Evolutionary conservation across 1,284 basidiomycete species (phyloP).

Genomic region (Cryptococcus hybrid): DNA sequence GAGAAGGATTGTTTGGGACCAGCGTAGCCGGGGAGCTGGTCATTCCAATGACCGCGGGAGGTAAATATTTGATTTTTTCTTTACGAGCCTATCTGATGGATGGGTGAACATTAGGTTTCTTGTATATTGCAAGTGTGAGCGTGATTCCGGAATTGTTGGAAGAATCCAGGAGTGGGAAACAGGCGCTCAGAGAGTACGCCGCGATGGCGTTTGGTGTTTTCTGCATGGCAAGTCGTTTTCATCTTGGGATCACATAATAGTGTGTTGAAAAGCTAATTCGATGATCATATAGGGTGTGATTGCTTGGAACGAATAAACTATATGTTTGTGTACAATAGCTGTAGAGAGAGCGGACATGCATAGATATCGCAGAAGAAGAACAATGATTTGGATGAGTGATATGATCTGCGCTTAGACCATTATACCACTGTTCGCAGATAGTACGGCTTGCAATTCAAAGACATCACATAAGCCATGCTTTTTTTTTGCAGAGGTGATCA

Average conservation of each 20-base stretch:
- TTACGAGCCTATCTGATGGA: not conserved
- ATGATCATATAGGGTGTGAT: constrained; percentile 38
- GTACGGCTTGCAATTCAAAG: too few species aligned
- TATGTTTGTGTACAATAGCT: not conserved
- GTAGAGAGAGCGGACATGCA: too few species aligned
- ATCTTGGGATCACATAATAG: not conserved
- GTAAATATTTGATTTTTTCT: constrained; percentile 46
- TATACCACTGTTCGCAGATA: too few species aligned
- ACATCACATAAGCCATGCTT: too few species aligned
- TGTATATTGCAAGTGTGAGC: constrained; percentile 87
- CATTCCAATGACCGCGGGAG: constrained; percentile 80
- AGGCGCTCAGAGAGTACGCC: constrained; percentile 83
- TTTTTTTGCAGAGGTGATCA: too few species aligned
- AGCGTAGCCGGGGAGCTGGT: constrained; percentile 76
- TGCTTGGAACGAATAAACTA: constrained; percentile 71
- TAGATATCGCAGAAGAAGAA: too few species aligned
- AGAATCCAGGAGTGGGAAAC: constrained; percentile 78
- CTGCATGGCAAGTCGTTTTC: constrained; percentile 65
- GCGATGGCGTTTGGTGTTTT: constrained; percentile 83
- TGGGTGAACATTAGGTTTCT: constrained; percentile 59
- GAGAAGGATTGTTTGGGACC: constrained; percentile 77
- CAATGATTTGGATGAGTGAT: too few species aligned
- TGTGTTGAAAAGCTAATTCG: not conserved
- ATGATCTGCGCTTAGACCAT: too few species aligned
- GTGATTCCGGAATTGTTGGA: constrained; percentile 80